Conservation (phyloP, 176 grass and related monocot genomes). For the Ananas comosus region DNA sequence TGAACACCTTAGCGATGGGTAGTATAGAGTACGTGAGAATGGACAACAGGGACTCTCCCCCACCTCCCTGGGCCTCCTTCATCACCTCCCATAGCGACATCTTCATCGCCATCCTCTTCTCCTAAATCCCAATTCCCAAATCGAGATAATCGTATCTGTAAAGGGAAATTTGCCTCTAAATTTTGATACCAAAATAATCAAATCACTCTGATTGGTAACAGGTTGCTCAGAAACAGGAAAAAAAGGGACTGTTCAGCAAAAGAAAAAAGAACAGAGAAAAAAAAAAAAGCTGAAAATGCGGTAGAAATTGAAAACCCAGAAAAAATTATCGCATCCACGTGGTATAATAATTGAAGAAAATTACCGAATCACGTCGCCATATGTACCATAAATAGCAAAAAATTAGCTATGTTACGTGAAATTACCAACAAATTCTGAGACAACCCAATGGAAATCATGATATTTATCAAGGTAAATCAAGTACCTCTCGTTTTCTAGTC, state of each 20-base stretch:
- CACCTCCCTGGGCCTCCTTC: conserved; percentile 40
- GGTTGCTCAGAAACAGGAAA: no score
- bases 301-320: background rate
- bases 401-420: background rate
- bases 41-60: conserved; percentile 45
- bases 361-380: background rate
- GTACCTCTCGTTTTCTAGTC: background rate
- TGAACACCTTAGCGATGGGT: conserved; percentile 96
- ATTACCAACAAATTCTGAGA: background rate
- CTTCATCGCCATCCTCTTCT: conserved; percentile 33
- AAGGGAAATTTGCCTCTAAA: no score
- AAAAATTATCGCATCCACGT: background rate
- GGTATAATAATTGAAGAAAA: background rate
- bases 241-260: no score
- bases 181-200: no score
- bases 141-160: background rate
- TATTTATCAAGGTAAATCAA: background rate
- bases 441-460: background rate
- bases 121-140: background rate
- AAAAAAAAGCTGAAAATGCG: background rate
- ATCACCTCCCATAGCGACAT: conserved; percentile 51
- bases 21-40: conserved; percentile 75
- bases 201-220: no score
- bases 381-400: background rate
- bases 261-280: no score